Evolutionary conservation across 2,329 filamentous ascomycete species (phyloP).

Genomic region (Elsinoe batatas): DNA sequence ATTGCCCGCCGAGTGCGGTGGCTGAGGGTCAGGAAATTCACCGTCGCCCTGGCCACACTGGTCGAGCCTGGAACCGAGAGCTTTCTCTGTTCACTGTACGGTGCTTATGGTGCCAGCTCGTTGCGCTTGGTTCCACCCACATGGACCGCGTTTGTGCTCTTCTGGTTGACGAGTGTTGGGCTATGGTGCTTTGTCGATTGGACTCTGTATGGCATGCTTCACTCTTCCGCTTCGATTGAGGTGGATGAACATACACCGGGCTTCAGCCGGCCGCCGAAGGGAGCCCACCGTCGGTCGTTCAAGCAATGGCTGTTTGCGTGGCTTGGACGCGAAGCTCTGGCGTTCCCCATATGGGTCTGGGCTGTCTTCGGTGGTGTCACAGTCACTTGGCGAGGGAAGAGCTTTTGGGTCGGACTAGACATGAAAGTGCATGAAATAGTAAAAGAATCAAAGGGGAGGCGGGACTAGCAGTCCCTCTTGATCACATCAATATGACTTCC

Average conservation of each 20-base stretch:
- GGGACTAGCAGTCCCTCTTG: not conserved
- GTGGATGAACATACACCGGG: conserved; percentile 61
- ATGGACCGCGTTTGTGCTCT: conserved; percentile 54
- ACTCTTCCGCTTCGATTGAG: conserved; percentile 61
- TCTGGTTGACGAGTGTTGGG: conserved; percentile 57
- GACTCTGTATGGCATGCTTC: conserved; percentile 61
- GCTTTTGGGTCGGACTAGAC: conserved; percentile 72
- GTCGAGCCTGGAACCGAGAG: conserved; percentile 90
- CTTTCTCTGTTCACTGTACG: conserved; percentile 70
- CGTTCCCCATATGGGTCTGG: conserved; percentile 81
- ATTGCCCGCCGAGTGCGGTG: conserved; percentile 74
- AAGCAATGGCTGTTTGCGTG: conserved; percentile 69
- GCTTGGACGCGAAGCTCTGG: conserved; percentile 72
- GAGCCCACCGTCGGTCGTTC: conserved; percentile 46
- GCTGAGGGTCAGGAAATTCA: conserved; percentile 90
- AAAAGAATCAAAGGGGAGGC: not conserved
- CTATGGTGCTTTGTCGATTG: conserved; percentile 71
- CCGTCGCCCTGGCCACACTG: conserved; percentile 76
- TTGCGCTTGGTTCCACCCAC: conserved; percentile 56
- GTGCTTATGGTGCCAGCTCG: conserved; percentile 68
- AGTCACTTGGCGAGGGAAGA: conserved; percentile 76
- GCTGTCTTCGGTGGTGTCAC: conserved; percentile 82
- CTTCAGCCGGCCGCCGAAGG: conserved; percentile 52
- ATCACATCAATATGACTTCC: too few species aligned
- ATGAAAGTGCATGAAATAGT: conserved; percentile 58